Conservation (phyloP, 2,329 filamentous ascomycete species). For the Harringtonia lauricola region DNA sequence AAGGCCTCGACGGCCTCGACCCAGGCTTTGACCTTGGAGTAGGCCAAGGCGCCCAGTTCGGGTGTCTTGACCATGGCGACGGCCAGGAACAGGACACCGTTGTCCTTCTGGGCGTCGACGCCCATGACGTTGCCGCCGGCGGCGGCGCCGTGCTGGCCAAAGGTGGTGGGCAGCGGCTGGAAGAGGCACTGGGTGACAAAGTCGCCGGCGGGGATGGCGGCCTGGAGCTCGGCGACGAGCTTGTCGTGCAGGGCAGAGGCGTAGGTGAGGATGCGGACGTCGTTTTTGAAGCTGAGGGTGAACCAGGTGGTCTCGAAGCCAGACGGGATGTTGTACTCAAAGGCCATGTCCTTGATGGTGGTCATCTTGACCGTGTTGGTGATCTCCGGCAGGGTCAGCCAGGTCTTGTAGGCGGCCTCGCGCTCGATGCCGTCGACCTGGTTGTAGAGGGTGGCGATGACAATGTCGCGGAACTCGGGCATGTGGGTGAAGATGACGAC, state of each 20-base stretch:
- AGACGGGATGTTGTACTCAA: slow-evolving; percentile 1
- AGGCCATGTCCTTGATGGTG: not conserved
- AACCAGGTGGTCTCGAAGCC: slow-evolving; percentile 8
- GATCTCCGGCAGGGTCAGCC: slow-evolving; percentile 8
- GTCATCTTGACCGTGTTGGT: slow-evolving; percentile 13
- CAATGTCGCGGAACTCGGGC: not conserved
- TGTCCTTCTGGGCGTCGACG: not conserved
- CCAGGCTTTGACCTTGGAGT: not conserved
- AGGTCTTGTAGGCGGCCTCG: not conserved
- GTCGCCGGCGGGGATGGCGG: slow-evolving; percentile 24
- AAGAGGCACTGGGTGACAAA: slow-evolving; percentile 17
- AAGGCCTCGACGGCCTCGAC: not conserved
- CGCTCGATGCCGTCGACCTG: not conserved
- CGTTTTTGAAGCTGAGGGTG: slow-evolving; percentile 20
- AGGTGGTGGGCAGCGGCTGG: not conserved
- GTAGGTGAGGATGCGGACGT: slow-evolving; percentile 21
- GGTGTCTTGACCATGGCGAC: not conserved
- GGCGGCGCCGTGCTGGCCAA: not conserved
- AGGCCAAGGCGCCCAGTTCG: not conserved
- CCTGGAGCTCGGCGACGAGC: not conserved
- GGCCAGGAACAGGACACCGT: not conserved
- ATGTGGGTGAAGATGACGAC: slow-evolving; percentile 5
- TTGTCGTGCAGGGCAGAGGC: slow-evolving; percentile 24
- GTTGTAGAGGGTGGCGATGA: not conserved
- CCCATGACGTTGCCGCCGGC: not conserved